A percentile compares a stretch with the other conserved stretches of the same genome.
Evolutionary conservation across 805 yeast genomes (phyloP).

Genomic region (Saccharomyces mikatae): DNA sequence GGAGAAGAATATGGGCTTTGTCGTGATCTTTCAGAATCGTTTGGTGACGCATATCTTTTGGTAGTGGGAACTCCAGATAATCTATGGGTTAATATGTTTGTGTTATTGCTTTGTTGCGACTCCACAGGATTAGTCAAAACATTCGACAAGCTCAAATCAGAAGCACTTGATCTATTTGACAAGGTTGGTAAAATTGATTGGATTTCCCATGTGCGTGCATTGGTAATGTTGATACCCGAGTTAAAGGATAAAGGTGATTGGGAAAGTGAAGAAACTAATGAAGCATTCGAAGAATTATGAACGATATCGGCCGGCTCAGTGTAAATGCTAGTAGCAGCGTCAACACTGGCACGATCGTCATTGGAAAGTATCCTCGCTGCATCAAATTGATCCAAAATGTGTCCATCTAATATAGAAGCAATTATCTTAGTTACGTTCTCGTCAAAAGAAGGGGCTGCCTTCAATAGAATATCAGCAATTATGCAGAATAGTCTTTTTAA

Average conservation of each 20-base stretch:
- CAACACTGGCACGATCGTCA: slow-evolving; percentile 6
- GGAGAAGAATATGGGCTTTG: background rate
- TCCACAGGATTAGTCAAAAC: slow-evolving; percentile 10
- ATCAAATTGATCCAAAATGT: slow-evolving; percentile 8
- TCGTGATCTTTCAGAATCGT: background rate
- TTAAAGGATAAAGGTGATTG: background rate
- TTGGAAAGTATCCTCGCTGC: slow-evolving; percentile 7
- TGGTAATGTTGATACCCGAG: background rate
- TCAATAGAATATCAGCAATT: slow-evolving; percentile 16
- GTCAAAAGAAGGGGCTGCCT: slow-evolving; percentile 14
- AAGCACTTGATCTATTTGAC: slow-evolving; percentile 8
- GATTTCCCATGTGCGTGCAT: slow-evolving; percentile 1
- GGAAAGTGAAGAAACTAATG: background rate
- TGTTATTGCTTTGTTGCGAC: slow-evolving; percentile 3
- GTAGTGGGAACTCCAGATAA: background rate
- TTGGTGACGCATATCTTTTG: background rate
- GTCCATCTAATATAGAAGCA: slow-evolving; percentile 14
- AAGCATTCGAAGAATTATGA: background rate
- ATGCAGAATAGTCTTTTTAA: slow-evolving; percentile 19
- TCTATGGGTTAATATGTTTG: background rate
- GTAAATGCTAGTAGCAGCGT: background rate
- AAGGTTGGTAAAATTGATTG: slow-evolving; percentile 6
- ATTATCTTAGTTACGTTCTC: slow-evolving; percentile 13
- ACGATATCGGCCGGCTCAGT: background rate
- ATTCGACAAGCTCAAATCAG: slow-evolving; percentile 17